phyloP scores from a whole-genome alignment of 2,329 filamentous ascomycete species.

The Aspergillus sp. region DNA sequence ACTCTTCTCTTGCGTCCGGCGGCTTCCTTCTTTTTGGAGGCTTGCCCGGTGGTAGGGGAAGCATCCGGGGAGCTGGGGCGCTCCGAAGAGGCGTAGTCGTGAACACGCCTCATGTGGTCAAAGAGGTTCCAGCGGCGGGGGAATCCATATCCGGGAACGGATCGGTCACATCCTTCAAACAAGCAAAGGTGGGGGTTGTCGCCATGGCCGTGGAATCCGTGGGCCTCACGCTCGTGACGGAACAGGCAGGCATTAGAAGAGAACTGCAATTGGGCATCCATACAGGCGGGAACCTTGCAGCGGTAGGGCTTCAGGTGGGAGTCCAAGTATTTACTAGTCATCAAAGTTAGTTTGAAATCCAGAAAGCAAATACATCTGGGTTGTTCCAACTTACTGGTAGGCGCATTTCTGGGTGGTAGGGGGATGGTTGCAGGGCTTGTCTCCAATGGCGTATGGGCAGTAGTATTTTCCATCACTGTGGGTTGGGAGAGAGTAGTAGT shows the following conservation, averaged over 20 bases:
- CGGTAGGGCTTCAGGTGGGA: constrained; percentile 95
- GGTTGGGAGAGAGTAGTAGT: constrained; percentile 43
- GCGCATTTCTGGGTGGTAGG: constrained; percentile 98
- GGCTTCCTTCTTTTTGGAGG: constrained; percentile 42
- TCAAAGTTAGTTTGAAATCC: constrained; percentile 17
- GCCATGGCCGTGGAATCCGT: constrained; percentile 92
- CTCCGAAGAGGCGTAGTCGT: constrained; percentile 57
- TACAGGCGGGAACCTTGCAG: constrained; percentile 82
- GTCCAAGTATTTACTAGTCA: constrained; percentile 85
- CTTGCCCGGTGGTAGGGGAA: constrained; percentile 29
- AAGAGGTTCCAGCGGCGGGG: constrained; percentile 92
- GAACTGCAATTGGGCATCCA: constrained; percentile 84
- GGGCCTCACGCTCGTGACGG: constrained; percentile 91
- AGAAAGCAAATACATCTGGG: constrained; percentile 4
- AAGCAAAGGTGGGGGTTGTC: constrained; percentile 89
- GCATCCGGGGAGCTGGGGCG: constrained; percentile 43
- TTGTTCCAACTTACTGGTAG: constrained; percentile 73
- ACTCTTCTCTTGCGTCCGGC: constrained; percentile 40
- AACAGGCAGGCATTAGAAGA: constrained; percentile 94
- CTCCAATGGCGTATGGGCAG: constrained; percentile 76
- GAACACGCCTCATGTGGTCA: constrained; percentile 96
- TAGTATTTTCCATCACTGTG: constrained; percentile 78
- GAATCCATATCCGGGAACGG: constrained; percentile 80
- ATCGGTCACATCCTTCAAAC: constrained; percentile 83
- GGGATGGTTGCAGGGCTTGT: constrained; percentile 78